Evolutionary conservation across 805 yeast species (phyloP).

Genomic region (Grigorovia jiainica): DNA sequence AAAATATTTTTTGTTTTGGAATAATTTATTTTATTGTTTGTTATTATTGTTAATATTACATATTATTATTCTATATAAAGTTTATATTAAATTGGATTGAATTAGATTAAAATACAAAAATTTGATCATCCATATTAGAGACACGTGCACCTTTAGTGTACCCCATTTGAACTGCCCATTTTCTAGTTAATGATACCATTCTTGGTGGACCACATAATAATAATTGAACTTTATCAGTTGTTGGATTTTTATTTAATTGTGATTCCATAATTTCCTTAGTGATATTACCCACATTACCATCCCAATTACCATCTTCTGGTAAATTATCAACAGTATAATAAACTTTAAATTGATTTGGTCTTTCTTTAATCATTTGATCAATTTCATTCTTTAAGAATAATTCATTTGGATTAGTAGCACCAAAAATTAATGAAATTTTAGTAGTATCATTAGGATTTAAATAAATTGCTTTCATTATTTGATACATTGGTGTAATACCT

Average conservation of each 20-base stretch:
- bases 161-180: conserved; percentile 65
- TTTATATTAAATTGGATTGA: too few species aligned
- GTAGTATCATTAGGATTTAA: conserved; percentile 72
- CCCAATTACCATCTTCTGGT: conserved; percentile 45
- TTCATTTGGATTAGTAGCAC: conserved; percentile 72
- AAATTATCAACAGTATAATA: conserved; percentile 41
- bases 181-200: conserved; percentile 78
- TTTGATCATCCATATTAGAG: conserved; percentile 82
- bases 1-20: too few species aligned
- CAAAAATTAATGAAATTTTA: conserved; percentile 64
- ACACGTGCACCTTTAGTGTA: conserved; percentile 80
- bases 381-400: conserved; percentile 74
- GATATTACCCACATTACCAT: conserved; percentile 69
- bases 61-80: too few species aligned
- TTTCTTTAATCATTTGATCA: conserved; percentile 48
- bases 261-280: conserved; percentile 53
- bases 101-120: conserved; percentile 71
- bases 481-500: conserved; percentile 94
- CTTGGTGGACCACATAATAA: conserved; percentile 93
- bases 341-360: conserved; percentile 53
- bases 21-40: too few species aligned
- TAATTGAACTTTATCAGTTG: conserved; percentile 42
- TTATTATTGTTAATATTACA: too few species aligned
- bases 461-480: conserved; percentile 74
- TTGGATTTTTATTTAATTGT: conserved; percentile 51